A percentile compares a stretch with the other conserved stretches of the same genome.
These are phyloP conservation scores for Angomonas ambiguus DNA, from an alignment of 208 protist species.

Conservation along the genomic window DNA sequence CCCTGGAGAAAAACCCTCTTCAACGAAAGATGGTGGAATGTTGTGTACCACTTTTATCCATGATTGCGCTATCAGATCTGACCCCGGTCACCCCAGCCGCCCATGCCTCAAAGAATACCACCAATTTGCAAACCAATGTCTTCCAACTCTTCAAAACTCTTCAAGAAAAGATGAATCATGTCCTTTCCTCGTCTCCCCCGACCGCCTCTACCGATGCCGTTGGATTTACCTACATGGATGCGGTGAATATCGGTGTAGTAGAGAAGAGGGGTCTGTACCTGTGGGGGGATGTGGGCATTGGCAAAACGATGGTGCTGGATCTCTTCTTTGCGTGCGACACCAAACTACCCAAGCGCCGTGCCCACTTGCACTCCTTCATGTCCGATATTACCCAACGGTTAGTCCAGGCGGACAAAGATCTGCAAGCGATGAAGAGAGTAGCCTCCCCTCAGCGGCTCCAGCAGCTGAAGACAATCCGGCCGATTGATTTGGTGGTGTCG, in stretches of 20 bases:
- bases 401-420: conserved; percentile 32
- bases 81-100: background rate
- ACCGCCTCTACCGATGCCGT: conserved; percentile 2
- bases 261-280: conserved; percentile 87
- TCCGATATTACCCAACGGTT: conserved; percentile 72
- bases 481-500: conserved; percentile 70
- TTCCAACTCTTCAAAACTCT: background rate
- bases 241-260: conserved; percentile 51
- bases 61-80: conserved; percentile 14
- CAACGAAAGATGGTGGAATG: conserved; percentile 64
- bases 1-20: conserved; percentile 35
- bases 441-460: conserved; percentile 17
- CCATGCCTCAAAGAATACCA: background rate
- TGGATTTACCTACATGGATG: conserved; percentile 29
- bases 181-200: background rate
- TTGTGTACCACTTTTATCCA: conserved; percentile 49
- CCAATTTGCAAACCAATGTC: background rate
- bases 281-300: conserved; percentile 92
- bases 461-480: conserved; percentile 20
- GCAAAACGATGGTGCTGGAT: conserved; percentile 94
- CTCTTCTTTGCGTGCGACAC: conserved; percentile 84
- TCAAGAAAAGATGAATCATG: background rate
- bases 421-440: conserved; percentile 17
- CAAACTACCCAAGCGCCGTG: conserved; percentile 72
- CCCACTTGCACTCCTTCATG: conserved; percentile 94